Base-by-base conservation (phyloP, 306 rosid species). In the Begonia peltatifolia region DNA sequence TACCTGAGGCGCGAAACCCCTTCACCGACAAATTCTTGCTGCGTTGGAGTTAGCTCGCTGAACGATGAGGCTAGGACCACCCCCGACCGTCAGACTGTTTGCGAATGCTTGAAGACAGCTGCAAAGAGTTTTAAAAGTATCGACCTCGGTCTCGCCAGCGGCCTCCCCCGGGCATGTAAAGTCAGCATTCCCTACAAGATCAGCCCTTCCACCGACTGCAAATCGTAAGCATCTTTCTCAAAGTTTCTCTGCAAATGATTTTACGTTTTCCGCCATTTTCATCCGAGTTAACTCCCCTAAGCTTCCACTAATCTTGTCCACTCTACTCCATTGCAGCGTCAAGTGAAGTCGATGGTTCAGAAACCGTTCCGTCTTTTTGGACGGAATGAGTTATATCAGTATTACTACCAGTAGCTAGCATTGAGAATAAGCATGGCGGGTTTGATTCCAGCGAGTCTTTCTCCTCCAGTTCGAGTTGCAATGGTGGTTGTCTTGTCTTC, bases 41-140 rank as follows among this genome's bases (percentile, higher is more conserved):
- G 95, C 69, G 49, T 0, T 13, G 90, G 92, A 18, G 4, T 81
- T 11, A 58, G 3, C 59, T 4, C 22, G 55, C 70, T 81, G 54
- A 47, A 54, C 18, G 7, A 12, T 14, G 1, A 11, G 58, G 95
- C 95, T 55, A 55, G 41, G 62, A 82, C 63, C 66, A 56, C 75
- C 1, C 43, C 47, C 0, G 95, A 85, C 14, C 92, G 93, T 23
- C 79, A 49, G 17, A 4, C 50, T 13, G 76, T 71, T 13, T 82
- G 93, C 67, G 55, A 0, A 30, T 82, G 95, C 70, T 70, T 82
- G 51, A 72, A 79, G 65, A 30, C 36, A 14, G 74, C 73, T n/a
- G 46, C 76, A n/a, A 20, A 0, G 14, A 62, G 71, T 0, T 11
- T 76, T 53, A 30, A 30, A 2, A 58, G 16, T 3, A 14, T 13